Percentiles rank a stretch among this genome's conserved stretches.
Evolutionary conservation across 2,329 filamentous ascomycete genomes (phyloP).

Genomic region (Aspergillus texensis): DNA sequence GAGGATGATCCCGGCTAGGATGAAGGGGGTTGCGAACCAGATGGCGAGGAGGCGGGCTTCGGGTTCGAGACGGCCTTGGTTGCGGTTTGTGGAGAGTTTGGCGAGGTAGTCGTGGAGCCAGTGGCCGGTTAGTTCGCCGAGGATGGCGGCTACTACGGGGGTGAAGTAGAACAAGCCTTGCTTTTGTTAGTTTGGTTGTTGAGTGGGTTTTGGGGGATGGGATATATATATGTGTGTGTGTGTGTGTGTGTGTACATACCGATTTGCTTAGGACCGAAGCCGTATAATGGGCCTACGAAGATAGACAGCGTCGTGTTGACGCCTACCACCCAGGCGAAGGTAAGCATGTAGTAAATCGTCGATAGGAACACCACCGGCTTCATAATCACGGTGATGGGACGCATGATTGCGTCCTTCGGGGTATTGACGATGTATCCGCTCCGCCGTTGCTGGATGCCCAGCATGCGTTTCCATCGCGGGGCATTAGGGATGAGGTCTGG

Average conservation of each 20-base stretch:
- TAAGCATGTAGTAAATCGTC: conserved; percentile 43
- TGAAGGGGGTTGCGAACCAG: conserved; percentile 52
- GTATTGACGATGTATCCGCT: conserved; percentile 32
- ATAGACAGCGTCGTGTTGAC: conserved; percentile 61
- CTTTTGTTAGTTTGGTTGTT: conserved; percentile 2
- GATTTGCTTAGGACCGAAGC: conserved; percentile 54
- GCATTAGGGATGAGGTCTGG: conserved; percentile 25
- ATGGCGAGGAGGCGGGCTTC: conserved; percentile 57
- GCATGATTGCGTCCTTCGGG: conserved; percentile 38
- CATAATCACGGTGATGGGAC: conserved; percentile 39
- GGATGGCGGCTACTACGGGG: conserved; percentile 55
- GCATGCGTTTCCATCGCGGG: conserved; percentile 37
- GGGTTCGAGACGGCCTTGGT: conserved; percentile 59
- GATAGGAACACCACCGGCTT: conserved; percentile 43
- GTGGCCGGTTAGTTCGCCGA: conserved; percentile 59
- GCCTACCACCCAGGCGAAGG: conserved; percentile 49
- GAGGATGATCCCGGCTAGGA: conserved; percentile 54
- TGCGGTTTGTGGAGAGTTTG: conserved; percentile 46
- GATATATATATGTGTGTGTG: neutral
- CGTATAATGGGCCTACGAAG: conserved; percentile 54
- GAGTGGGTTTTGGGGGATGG: neutral
- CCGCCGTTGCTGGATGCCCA: conserved; percentile 39
- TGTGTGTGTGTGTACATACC: conserved; percentile 41
- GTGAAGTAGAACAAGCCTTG: conserved; percentile 60
- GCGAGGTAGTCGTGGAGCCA: conserved; percentile 59